Evolutionary conservation across 768 basidiomycete species (phyloP).

Genomic region (Gloeophyllum trabeum): DNA sequence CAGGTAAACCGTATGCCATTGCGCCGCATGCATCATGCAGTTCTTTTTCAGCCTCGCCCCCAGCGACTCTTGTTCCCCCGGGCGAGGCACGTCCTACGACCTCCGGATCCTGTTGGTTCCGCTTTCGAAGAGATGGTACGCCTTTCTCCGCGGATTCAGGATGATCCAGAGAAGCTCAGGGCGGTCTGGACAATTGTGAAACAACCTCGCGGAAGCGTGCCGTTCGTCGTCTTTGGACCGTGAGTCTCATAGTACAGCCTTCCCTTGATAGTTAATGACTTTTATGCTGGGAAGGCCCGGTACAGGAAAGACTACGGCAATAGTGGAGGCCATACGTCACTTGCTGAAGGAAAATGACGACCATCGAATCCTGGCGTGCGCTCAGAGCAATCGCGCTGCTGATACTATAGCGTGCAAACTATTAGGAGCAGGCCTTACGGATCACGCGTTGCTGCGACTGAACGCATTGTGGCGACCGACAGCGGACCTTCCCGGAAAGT

Average conservation of each 20-base stretch:
- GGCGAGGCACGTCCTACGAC: too few species aligned
- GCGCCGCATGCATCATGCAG: constrained; percentile 48
- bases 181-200: constrained; percentile 36
- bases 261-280: not conserved
- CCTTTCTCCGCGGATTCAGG: too few species aligned
- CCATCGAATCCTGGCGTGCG: constrained; percentile 20
- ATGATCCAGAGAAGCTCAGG: constrained; percentile 34
- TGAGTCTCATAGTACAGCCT: constrained; percentile 18
- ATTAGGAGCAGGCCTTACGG: constrained; percentile 3
- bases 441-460: constrained; percentile 38
- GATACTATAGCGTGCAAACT: constrained; percentile 22
- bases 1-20: constrained; percentile 40
- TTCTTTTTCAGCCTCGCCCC: too few species aligned
- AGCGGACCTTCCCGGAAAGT: constrained; percentile 23
- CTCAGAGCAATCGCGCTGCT: constrained; percentile 24
- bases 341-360: constrained; percentile 12
- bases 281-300: constrained; percentile 21
- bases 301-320: constrained; percentile 26
- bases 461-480: constrained; percentile 34
- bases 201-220: constrained; percentile 32
- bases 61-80: too few species aligned
- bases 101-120: too few species aligned
- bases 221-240: constrained; percentile 57
- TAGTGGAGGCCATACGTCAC: constrained; percentile 25
- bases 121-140: too few species aligned